Base-by-base conservation (phyloP, 2,329 filamentous ascomycete genomes). In the Pseudogymnoascus sp. region DNA sequence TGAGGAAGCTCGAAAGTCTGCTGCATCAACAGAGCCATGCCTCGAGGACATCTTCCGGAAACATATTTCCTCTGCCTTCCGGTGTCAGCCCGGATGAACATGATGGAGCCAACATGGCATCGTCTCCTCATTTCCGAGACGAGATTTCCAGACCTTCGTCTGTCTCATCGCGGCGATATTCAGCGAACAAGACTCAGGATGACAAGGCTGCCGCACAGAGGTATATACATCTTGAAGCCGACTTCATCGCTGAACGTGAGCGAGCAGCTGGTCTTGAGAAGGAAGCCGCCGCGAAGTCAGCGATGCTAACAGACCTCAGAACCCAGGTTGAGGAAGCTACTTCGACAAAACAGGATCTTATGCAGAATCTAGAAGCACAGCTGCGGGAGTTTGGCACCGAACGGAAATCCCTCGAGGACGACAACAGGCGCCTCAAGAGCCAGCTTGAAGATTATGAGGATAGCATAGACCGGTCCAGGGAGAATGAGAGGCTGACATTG, bases 361-460 rank as follows among this genome's bases (percentile, higher is more conserved):
- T 99, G 76, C 88, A 91, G 67, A 99, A 99, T 71, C 91, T 99
- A 78, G 92, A 97, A 71, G 88, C 92, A 11, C 84, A 95, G 67
- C 91, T 97, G 74, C 86, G 85, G 25, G 94, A 97, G 70, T 97
- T 96, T 68, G 81, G 89, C 36, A 86, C 87, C 59, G 93, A 97
- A 74, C 85, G 94, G 39, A 91, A 89, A 70, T 89, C 87, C 8
- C 79, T 97, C 0, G 90, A 96, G 68, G 81, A 84, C 14, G 92
- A 97, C 72, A 86, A 94, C 63, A 88, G 86, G 68, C 82, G 84
- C 12, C 82, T 92, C 63, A 92, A 89, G 70, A 80, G 87, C 61
- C 89, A 87, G 60, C 79, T 94, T 0, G 94, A 97, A 71, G 91
- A 97, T 68, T 83, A 89, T 5, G 94, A 99, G 75, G 92, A 97